Evolutionary conservation across 1,284 basidiomycete genomes (phyloP), one percentile per base, ranked within the genome.

Genomic region (Filobasidium uniguttulatum): DNA sequence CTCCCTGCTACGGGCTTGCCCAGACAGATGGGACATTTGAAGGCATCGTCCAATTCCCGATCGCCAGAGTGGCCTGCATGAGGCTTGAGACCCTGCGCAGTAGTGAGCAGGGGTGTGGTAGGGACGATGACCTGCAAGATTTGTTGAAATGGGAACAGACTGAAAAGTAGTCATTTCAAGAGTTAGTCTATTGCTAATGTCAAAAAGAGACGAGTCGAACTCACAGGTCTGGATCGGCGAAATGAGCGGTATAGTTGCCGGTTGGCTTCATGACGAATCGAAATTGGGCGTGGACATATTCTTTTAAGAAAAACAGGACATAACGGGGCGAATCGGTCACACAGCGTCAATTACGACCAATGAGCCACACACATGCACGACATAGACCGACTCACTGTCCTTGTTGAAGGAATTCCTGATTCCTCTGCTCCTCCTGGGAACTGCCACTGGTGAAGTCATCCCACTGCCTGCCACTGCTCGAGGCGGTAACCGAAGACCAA

Each of bases 101-200:
- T 62, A 4, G 67, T 66, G 34, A 68, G 66, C 14, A 71, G 65
- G 12, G 69, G 70, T 26, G 72, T 68, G 46, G 84, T 85, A 29
- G 89, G 85, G 55, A 98, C 81, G 60, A 98, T 80, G 54, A 99
- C 81, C 68, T 97, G 93, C 7, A 94, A 74, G 57, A 99, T 86
- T 68, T 97, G 87, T n/a, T 83, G 78, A 88, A 88, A 94, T 72
- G 90, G 84, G 67, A 94, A 85, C 70, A 82, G 87, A 60, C 86
- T 90, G 60, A 14, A 22, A 59, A 50, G 57, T 28, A 54, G n/a
- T n/a, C n/a, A n/a, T n/a, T n/a, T n/a, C n/a, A 53, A 45, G 28
- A 28, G 25, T 44, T 31, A 49, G 54, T 43, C 46, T 55, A 46
- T 22, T 25, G 30, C 22, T 14, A 2, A 40, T 20, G n/a, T 22